These are phyloP conservation scores for Chlamydomonas applanata DNA, from an alignment of 139 green algal species.

Conservation along the genomic window DNA sequence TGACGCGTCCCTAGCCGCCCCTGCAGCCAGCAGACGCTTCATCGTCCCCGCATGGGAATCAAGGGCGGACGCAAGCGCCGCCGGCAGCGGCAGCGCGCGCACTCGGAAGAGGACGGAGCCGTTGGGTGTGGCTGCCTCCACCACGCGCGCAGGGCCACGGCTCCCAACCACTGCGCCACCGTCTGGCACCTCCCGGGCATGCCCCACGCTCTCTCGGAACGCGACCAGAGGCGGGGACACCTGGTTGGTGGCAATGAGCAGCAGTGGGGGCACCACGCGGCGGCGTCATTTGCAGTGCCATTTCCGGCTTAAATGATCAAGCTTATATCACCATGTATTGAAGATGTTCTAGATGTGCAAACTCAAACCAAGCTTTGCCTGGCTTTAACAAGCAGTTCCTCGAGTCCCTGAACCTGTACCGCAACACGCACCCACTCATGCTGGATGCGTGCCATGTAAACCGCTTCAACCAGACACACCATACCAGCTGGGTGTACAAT, in stretches of 20 bases:
- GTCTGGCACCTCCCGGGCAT: constrained; percentile 25
- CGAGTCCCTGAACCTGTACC: too few relatives aligned
- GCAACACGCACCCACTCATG: too few relatives aligned
- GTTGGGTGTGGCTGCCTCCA: constrained; percentile 78
- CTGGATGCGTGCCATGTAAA: too few relatives aligned
- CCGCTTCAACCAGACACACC: too few relatives aligned
- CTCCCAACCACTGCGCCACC: constrained; percentile 9
- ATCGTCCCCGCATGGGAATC: background rate
- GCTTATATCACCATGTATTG: too few relatives aligned
- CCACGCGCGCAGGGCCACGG: constrained; percentile 26
- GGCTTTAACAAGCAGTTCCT: too few relatives aligned
- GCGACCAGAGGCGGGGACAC: constrained; percentile 93
- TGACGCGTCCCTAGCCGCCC: constrained; percentile 16
- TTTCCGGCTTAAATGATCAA: too few relatives aligned
- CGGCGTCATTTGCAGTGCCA: too few relatives aligned
- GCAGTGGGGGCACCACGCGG: background rate
- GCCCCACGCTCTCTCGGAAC: constrained; percentile 83
- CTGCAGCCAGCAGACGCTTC: background rate
- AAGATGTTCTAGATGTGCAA: too few relatives aligned
- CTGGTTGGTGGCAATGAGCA: background rate
- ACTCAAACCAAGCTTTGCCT: too few relatives aligned
- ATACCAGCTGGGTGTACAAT: too few relatives aligned
- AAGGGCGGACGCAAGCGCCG: background rate
- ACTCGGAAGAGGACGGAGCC: constrained; percentile 68
- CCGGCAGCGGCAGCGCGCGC: constrained; percentile 63